phyloP scores from a whole-genome alignment of 352 stramenopile genomes.

The Phytophthora cryptogea region DNA sequence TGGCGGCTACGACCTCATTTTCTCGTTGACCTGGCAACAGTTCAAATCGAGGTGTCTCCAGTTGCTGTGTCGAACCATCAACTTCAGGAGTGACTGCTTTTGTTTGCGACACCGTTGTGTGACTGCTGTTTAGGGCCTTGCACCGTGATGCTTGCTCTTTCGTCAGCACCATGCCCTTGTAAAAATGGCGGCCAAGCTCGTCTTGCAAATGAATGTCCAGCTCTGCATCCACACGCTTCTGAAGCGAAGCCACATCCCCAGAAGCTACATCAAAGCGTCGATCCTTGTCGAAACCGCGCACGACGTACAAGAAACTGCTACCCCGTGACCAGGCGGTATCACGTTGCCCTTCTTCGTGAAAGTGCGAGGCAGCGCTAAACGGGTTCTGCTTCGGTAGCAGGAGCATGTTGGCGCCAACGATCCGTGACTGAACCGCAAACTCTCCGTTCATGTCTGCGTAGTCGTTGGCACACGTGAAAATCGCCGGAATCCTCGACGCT shows the following conservation, averaged over 20 bases:
- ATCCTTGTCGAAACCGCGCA: conserved; percentile 44
- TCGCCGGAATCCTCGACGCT: conserved; percentile 50
- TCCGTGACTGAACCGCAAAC: conserved; percentile 67
- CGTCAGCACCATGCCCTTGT: conserved; percentile 62
- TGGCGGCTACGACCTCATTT: conserved; percentile 43
- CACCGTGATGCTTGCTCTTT: conserved; percentile 67
- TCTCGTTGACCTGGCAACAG: conserved; percentile 32
- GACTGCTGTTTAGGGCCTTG: conserved; percentile 38
- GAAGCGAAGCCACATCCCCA: conserved; percentile 40
- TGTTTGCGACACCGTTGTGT: not conserved
- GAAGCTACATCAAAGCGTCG: conserved; percentile 25
- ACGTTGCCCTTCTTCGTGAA: conserved; percentile 70
- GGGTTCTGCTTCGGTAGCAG: conserved; percentile 72
- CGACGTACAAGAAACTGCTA: conserved; percentile 74
- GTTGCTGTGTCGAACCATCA: not conserved
- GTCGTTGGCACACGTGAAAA: conserved; percentile 82
- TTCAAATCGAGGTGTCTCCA: conserved; percentile 51
- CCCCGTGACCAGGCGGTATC: conserved; percentile 68
- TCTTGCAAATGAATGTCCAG: conserved; percentile 63
- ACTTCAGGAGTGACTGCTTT: not conserved
- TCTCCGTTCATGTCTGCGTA: conserved; percentile 83
- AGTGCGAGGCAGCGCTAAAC: conserved; percentile 71
- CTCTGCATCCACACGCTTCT: conserved; percentile 50
- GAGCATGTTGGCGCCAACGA: conserved; percentile 67
- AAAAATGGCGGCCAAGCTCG: conserved; percentile 58